These are phyloP conservation scores for Solanum chilense DNA, from an alignment of 257 asterid species.

Conservation along the genomic window DNA sequence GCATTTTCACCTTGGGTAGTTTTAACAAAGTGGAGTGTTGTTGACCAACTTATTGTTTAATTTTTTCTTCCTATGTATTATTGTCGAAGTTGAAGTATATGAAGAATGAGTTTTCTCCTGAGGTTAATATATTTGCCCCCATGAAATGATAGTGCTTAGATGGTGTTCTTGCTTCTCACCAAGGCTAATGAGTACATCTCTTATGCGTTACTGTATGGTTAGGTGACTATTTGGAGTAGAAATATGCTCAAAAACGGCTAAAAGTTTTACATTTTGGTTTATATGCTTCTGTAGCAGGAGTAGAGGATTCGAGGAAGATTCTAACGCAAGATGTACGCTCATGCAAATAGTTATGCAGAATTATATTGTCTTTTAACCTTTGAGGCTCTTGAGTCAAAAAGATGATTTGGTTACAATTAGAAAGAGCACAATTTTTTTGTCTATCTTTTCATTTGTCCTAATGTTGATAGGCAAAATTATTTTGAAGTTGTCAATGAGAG, in stretches of 20 bases:
- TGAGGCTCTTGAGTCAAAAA: no score
- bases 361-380: no score
- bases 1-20: slow-evolving; percentile 33
- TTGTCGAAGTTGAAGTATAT: neutral
- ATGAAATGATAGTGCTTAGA: neutral
- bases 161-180: neutral
- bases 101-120: neutral
- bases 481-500: no score
- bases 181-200: neutral
- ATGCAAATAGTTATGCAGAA: neutral
- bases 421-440: no score
- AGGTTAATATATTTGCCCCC: neutral
- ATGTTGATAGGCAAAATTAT: no score
- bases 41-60: neutral
- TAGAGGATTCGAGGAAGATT: no score
- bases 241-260: no score
- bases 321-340: no score
- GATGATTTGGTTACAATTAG: no score
- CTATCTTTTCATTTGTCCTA: no score
- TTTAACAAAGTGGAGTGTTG: slow-evolving; percentile 35
- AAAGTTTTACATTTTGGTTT: no score
- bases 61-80: neutral
- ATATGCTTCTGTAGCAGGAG: no score
- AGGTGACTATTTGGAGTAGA: neutral
- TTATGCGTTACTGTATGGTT: neutral